These are phyloP conservation scores for Psidium guajava DNA, from an alignment of 345 rosid species.

Conservation along the genomic window DNA sequence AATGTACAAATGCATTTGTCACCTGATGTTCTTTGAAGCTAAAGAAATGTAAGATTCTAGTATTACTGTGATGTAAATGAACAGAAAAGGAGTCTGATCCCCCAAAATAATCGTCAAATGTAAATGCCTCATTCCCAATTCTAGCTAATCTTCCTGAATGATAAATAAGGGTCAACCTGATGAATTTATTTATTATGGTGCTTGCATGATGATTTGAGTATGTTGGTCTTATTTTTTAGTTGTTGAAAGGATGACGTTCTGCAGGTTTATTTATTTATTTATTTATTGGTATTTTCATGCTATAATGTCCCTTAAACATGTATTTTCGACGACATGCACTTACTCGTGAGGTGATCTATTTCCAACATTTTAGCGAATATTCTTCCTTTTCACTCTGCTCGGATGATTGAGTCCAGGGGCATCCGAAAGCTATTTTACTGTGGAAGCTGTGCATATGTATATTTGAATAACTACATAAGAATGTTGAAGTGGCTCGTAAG, in stretches of 20 bases:
- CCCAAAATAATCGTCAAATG: neutral
- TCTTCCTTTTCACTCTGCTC: neutral
- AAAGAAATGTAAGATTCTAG: neutral
- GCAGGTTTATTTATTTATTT: neutral
- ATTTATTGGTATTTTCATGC: neutral
- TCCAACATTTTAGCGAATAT: neutral
- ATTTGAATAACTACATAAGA: neutral
- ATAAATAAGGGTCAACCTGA: neutral
- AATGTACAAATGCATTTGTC: neutral
- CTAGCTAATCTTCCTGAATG: neutral
- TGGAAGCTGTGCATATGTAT: neutral
- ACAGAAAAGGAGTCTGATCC: neutral
- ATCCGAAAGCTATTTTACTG: neutral
- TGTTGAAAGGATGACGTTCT: neutral
- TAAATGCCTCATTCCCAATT: neutral
- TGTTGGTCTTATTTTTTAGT: neutral
- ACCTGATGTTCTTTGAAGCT: neutral
- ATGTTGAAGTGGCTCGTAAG: neutral
- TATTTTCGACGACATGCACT: neutral
- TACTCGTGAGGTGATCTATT: neutral
- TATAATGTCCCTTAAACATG: neutral
- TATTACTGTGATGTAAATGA: neutral
- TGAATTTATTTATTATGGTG: neutral
- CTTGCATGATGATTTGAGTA: neutral
- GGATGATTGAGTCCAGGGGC: neutral